Evolutionary conservation across 2,329 filamentous ascomycete species (phyloP).

Genomic region (Pyricularia grisea): DNA sequence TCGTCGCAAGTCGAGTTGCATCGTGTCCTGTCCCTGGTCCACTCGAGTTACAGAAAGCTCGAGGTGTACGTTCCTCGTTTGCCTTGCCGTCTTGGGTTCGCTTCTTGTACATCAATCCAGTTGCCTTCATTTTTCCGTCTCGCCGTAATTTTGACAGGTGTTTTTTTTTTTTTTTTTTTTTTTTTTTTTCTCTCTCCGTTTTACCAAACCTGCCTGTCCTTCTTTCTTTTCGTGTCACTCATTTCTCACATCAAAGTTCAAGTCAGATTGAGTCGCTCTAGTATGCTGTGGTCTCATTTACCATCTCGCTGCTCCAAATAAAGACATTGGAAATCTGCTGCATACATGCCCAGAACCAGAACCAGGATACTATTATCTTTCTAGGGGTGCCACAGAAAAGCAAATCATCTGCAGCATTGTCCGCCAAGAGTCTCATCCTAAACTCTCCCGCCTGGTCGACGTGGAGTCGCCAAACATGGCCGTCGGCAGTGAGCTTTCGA

Average conservation of each 20-base stretch:
- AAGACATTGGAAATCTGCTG: neutral
- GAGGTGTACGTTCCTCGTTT: neutral
- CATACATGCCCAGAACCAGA: neutral
- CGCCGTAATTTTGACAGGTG: neutral
- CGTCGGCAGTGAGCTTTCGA: constrained; percentile 30
- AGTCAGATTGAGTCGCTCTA: neutral
- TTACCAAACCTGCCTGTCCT: neutral
- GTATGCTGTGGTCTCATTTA: neutral
- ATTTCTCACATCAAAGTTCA: neutral
- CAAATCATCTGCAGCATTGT: neutral
- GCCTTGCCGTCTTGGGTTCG: neutral
- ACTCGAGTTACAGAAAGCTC: neutral
- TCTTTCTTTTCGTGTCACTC: neutral
- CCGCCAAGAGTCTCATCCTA: neutral
- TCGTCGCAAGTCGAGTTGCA: constrained; percentile 1
- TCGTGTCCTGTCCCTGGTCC: constrained; percentile 1
- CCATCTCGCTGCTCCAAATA: neutral
- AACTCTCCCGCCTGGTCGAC: neutral
- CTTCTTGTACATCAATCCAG: neutral
- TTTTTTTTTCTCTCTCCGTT: too few species aligned
- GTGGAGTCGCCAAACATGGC: neutral
- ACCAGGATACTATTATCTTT: neutral
- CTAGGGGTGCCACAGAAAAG: neutral
- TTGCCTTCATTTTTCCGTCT: neutral
- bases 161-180: neutral